Conservation (phyloP, 1,284 basidiomycete genomes). For the Nidula niveotomentosa region DNA sequence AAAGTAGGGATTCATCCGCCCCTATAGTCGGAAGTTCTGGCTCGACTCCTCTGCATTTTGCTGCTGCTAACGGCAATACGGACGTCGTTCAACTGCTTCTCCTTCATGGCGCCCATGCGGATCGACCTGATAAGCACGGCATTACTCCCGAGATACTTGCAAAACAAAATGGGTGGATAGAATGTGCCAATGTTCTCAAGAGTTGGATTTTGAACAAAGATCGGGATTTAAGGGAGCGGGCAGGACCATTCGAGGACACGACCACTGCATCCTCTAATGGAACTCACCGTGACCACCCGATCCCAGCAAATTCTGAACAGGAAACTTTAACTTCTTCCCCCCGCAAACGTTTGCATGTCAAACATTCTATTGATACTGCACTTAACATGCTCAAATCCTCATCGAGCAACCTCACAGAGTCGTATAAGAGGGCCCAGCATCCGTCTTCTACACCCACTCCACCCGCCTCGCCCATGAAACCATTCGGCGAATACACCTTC, state of each 20-base stretch:
- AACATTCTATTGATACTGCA: conserved; percentile 64
- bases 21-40: conserved; percentile 80
- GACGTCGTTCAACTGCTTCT: conserved; percentile 76
- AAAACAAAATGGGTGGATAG: conserved; percentile 65
- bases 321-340: conserved; percentile 20
- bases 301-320: conserved; percentile 21
- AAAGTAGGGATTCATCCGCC: conserved; percentile 57
- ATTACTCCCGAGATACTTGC: conserved; percentile 76
- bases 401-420: conserved; percentile 25
- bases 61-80: conserved; percentile 87
- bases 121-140: conserved; percentile 84
- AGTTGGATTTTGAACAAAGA: conserved; percentile 61
- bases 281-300: conserved; percentile 17
- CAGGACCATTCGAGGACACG: conserved; percentile 17
- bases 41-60: conserved; percentile 93
- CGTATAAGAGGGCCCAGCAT: conserved; percentile 17
- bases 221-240: conserved; percentile 50
- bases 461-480: conserved; percentile 36
- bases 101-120: conserved; percentile 75
- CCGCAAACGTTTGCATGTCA: conserved; percentile 49
- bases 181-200: conserved; percentile 59
- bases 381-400: conserved; percentile 53
- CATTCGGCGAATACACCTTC: conserved; percentile 38
- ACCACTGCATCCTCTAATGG: conserved; percentile 8
- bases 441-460: conserved; percentile 32